A percentile compares a stretch with the other conserved stretches of the same genome.
Evolutionary conservation across 257 asterid species (phyloP).

Genomic region (Solanum medicagineum): DNA sequence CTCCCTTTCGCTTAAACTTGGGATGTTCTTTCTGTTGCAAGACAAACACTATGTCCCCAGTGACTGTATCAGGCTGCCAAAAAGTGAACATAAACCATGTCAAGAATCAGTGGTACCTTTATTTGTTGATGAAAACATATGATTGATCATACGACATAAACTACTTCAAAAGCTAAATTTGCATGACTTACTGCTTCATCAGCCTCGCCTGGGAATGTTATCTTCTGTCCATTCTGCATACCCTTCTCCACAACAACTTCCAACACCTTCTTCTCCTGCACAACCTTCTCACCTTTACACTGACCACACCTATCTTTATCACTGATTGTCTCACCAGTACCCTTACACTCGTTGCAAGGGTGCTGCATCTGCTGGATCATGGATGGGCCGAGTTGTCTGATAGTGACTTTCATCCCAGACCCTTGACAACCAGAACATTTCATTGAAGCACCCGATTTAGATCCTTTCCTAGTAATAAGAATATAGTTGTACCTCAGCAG

Average conservation of each 20-base stretch:
- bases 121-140: background rate
- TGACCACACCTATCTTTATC: slow-evolving; percentile 11
- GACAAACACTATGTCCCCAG: slow-evolving; percentile 15
- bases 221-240: slow-evolving; percentile 12
- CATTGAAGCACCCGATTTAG: slow-evolving; percentile 12
- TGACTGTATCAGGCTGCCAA: slow-evolving; percentile 13
- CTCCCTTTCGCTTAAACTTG: slow-evolving; percentile 14
- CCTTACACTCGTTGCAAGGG: slow-evolving; percentile 13
- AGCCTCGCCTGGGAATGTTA: slow-evolving; percentile 15
- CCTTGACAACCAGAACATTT: slow-evolving; percentile 15
- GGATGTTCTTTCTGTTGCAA: slow-evolving; percentile 16
- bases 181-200: slow-evolving; percentile 8
- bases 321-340: slow-evolving; percentile 8
- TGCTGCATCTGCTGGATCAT: slow-evolving; percentile 17
- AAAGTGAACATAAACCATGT: background rate
- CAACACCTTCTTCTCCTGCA: slow-evolving; percentile 14
- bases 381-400: slow-evolving; percentile 9
- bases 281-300: slow-evolving; percentile 14
- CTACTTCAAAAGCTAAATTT: background rate
- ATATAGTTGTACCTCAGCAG: background rate
- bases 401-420: slow-evolving; percentile 9
- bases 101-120: background rate
- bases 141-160: background rate
- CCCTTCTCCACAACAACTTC: slow-evolving; percentile 13
- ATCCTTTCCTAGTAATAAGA: slow-evolving; percentile 1